Evolutionary conservation across 2,329 filamentous ascomycete species (phyloP).

Genomic region (Tricladium varicosporioides): DNA sequence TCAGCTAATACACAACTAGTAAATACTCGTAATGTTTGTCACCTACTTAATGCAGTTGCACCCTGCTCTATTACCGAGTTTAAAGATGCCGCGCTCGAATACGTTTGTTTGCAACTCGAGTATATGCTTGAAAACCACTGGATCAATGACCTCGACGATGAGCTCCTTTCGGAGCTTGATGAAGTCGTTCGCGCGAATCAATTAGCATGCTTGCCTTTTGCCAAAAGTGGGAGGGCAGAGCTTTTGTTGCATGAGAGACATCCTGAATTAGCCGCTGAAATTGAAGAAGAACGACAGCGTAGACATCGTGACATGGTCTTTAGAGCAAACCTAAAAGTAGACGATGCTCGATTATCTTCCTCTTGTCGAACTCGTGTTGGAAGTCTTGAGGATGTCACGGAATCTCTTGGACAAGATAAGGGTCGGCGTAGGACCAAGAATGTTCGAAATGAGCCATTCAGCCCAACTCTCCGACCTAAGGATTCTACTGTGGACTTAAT

Average conservation of each 20-base stretch:
- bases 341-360: conserved; percentile 60
- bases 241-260: conserved; percentile 56
- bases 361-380: conserved; percentile 60
- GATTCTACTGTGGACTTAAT: conserved; percentile 75
- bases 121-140: conserved; percentile 87
- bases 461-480: conserved; percentile 66
- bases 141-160: conserved; percentile 80
- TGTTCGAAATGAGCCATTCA: conserved; percentile 55
- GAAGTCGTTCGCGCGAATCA: conserved; percentile 80
- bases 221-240: conserved; percentile 72
- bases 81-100: conserved; percentile 84
- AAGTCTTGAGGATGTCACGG: conserved; percentile 61
- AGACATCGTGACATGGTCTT: conserved; percentile 77
- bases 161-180: conserved; percentile 80
- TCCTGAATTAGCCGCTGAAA: conserved; percentile 47
- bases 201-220: conserved; percentile 71
- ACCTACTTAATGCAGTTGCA: conserved; percentile 80
- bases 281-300: conserved; percentile 66
- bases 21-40: conserved; percentile 81
- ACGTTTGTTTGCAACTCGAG: conserved; percentile 88
- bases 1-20: conserved; percentile 43
- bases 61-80: conserved; percentile 81
- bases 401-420: conserved; percentile 38
- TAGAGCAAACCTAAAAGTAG: conserved; percentile 59
- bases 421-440: conserved; percentile 46